These are phyloP conservation scores for Sugiyamaella neomexicana DNA, from an alignment of 1,139 yeast genomes.

Conservation along the genomic window DNA sequence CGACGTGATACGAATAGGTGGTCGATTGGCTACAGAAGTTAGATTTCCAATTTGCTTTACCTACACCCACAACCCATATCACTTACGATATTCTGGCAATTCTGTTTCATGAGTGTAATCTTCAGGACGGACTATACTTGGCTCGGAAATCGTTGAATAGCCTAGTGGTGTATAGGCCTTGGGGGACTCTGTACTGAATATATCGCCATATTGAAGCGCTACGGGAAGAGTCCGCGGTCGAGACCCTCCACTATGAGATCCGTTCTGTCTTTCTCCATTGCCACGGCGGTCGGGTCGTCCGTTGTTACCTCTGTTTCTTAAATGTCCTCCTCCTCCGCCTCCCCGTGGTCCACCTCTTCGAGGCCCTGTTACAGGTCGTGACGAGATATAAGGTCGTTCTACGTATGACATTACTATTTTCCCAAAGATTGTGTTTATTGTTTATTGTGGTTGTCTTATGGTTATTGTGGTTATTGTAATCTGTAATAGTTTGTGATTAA, in stretches of 20 bases:
- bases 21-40: conserved; percentile 25
- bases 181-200: conserved; percentile 34
- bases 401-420: conserved; percentile 3
- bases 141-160: conserved; percentile 29
- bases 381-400: not conserved
- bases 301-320: conserved; percentile 3
- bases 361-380: not conserved
- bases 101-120: conserved; percentile 34
- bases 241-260: not conserved
- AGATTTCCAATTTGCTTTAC: conserved; percentile 1
- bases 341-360: not conserved
- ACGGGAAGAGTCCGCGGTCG: conserved; percentile 4
- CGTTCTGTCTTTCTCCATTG: not conserved
- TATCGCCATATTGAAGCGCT: conserved; percentile 25
- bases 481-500: too few relatives aligned
- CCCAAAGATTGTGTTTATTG: too few relatives aligned
- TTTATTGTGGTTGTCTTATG: too few relatives aligned
- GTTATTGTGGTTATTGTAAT: too few relatives aligned
- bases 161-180: conserved; percentile 38
- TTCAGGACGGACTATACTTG: conserved; percentile 29
- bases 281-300: conserved; percentile 7
- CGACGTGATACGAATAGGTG: conserved; percentile 27
- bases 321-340: not conserved
- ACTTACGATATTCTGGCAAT: conserved; percentile 34
- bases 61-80: not conserved